These are phyloP conservation scores for Penicillium sp. DNA, from an alignment of 2,329 filamentous ascomycete genomes.

Conservation along the genomic window DNA sequence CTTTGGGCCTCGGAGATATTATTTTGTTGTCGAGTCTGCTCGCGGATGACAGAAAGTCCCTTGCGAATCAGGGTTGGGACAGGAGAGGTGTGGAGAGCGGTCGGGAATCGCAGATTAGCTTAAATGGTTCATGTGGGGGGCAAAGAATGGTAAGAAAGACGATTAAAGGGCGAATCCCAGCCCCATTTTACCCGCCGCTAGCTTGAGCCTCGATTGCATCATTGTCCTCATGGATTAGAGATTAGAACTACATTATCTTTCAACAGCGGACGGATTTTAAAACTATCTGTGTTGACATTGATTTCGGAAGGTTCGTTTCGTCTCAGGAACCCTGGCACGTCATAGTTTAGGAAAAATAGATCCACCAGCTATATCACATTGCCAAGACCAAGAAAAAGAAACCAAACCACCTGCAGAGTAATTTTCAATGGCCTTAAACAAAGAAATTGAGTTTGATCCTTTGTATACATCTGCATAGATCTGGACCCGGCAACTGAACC, in stretches of 20 bases:
- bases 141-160: not conserved
- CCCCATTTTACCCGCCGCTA: slow-evolving; percentile 9
- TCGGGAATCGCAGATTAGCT: not conserved
- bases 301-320: not conserved
- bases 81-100: not conserved
- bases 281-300: not conserved
- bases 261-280: not conserved
- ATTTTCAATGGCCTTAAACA: not conserved
- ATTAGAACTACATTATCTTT: not conserved
- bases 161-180: slow-evolving; percentile 8
- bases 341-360: not conserved
- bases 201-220: slow-evolving; percentile 17
- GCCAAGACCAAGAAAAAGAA: not conserved
- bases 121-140: slow-evolving; percentile 6
- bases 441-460: not conserved
- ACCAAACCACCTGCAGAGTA: not conserved
- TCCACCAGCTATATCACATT: not conserved
- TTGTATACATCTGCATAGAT: not conserved
- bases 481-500: not conserved
- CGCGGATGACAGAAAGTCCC: not conserved
- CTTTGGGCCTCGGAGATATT: not conserved
- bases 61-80: not conserved
- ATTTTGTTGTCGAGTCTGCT: not conserved
- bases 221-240: not conserved
- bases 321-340: not conserved